phyloP scores from a whole-genome alignment of 2,329 filamentous ascomycete genomes.

The Colletotrichum destructivum region DNA sequence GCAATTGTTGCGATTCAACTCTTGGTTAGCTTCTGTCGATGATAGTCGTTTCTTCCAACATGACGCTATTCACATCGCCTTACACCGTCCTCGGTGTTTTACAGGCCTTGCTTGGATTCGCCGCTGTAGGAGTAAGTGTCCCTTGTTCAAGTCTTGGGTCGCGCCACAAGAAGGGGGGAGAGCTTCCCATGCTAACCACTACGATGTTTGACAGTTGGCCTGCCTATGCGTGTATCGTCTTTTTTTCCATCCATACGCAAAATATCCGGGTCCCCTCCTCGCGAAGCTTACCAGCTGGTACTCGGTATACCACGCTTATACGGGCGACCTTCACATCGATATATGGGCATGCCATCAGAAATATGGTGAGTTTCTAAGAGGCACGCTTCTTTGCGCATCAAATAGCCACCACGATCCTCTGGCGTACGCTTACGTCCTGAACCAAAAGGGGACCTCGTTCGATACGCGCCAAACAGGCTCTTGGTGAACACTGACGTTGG shows the following conservation, averaged over 20 bases:
- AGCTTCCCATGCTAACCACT: too few species aligned
- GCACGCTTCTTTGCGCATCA: not conserved
- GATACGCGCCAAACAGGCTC: slow-evolving; percentile 49
- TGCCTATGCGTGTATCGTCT: slow-evolving; percentile 8
- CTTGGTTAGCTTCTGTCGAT: too few species aligned
- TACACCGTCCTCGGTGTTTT: too few species aligned
- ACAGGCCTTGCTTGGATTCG: too few species aligned
- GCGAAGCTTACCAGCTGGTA: slow-evolving; percentile 52
- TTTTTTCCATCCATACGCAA: slow-evolving; percentile 51
- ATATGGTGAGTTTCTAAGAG: slow-evolving; percentile 45
- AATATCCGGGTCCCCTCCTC: slow-evolving; percentile 54
- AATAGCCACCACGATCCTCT: not conserved
- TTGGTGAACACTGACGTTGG: slow-evolving; percentile 31
- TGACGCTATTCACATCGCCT: too few species aligned
- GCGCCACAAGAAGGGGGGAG: too few species aligned
- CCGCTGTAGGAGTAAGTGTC: too few species aligned
- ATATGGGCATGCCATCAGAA: slow-evolving; percentile 51
- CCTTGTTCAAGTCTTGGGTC: too few species aligned
- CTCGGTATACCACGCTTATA: slow-evolving; percentile 52
- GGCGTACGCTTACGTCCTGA: too few species aligned
- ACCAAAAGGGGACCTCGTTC: slow-evolving; percentile 36
- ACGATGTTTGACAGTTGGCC: too few species aligned
- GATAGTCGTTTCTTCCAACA: too few species aligned
- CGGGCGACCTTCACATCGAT: slow-evolving; percentile 52
- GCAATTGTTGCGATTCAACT: too few species aligned